Evolutionary conservation across 78 protist genomes (phyloP), one percentile per base, ranked within the genome.

Genomic region (Guillardia theta): DNA sequence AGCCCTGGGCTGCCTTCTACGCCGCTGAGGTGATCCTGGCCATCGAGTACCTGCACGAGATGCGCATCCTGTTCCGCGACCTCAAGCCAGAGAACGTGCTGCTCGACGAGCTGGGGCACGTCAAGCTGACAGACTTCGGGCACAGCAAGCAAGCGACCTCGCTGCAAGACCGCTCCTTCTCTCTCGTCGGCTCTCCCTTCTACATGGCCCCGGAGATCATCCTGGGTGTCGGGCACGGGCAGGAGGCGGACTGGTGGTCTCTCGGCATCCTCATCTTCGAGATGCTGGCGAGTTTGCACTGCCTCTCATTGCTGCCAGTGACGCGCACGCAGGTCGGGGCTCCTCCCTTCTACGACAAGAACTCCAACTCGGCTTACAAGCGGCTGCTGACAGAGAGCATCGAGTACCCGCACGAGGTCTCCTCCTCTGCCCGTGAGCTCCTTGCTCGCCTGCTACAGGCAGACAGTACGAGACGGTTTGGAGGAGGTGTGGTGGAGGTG

Each of bases 141-240:
- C 62, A 48, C 93, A 48, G 76, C 1, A 88, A 88, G 64, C 76
- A 88, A 24, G 90, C 39, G 90, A 45, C 39, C 41, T 70, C 83
- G 8, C 83, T 36, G 46, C 22, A 78, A 30, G 50, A 78, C 70
- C 21, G 70, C 39, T 30, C 39, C 6, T 58, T 58, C 70, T 27
- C 39, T 30, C 21, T 78, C 6, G 90, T 48, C 18, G 90, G 90
- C 37, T 78, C 99, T 19, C 99, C 99, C 10, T 99, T 98, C 92
- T 99, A 99, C 94, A 94, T 99, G n/a, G 99, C 96, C 41, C 95
- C 95, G 0, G 98, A 98, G 92, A 39, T 95, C 21, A 33, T 95
- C 48, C 87, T 78, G 83, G 36, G n/a, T 36, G 46, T 15, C 9
- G 83, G 83, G 41, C 83, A 70, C 6, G 83, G 36, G 53, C 10